These are phyloP conservation scores for Blastocystis hominis DNA, from an alignment of 352 stramenopile genomes.

Conservation along the genomic window DNA sequence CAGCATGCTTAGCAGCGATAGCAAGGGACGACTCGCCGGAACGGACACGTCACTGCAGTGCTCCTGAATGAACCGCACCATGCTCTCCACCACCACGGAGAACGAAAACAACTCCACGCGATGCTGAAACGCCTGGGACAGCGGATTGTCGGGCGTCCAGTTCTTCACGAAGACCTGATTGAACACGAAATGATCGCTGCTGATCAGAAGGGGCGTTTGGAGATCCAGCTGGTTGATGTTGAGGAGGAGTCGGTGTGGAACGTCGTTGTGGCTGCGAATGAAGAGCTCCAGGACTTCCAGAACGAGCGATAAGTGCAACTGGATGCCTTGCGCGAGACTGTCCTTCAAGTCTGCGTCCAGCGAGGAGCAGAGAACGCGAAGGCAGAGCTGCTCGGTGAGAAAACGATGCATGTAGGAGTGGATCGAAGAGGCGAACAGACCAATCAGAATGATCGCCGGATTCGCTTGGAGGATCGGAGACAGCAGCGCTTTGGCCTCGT, in stretches of 20 bases:
- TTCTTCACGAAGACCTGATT: constrained; percentile 55
- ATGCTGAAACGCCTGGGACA: background rate
- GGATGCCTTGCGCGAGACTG: background rate
- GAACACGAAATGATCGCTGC: background rate
- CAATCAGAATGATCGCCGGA: background rate
- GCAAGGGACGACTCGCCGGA: background rate
- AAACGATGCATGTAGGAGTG: constrained; percentile 23
- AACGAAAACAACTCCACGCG: background rate
- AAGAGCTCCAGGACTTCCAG: constrained; percentile 5
- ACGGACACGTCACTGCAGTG: background rate
- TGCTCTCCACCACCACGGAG: background rate
- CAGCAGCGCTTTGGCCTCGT: constrained; percentile 37
- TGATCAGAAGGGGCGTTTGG: background rate
- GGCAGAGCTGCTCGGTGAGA: background rate
- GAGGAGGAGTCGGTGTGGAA: background rate
- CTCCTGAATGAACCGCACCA: background rate
- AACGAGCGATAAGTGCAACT: background rate
- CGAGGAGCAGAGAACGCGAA: background rate
- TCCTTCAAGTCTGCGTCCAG: background rate
- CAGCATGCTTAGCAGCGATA: background rate
- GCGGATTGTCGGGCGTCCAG: background rate
- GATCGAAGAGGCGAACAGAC: background rate
- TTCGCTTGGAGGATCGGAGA: background rate
- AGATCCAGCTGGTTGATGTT: constrained; percentile 23
- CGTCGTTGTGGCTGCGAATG: background rate